Conservation (phyloP, 2,329 filamentous ascomycete genomes). For the Fusarium avenaceum region DNA sequence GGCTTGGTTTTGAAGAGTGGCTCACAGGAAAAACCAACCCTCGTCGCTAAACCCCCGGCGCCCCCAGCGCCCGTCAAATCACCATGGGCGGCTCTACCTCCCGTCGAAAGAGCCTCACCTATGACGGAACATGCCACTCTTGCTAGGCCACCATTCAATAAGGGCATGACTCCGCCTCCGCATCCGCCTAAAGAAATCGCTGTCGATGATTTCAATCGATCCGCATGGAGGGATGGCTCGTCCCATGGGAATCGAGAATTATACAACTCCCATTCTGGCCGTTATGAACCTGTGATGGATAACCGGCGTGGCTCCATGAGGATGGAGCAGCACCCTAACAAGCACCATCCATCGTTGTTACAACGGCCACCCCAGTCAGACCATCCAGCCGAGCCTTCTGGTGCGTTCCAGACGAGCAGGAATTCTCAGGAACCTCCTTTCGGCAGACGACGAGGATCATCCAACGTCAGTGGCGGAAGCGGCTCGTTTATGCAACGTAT, state of each 20-base stretch:
- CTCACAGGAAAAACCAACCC: constrained; percentile 75
- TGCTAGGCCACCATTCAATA: constrained; percentile 66
- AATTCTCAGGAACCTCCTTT: constrained; percentile 76
- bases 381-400: constrained; percentile 82
- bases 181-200: constrained; percentile 82
- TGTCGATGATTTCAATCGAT: constrained; percentile 91
- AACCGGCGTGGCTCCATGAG: constrained; percentile 76
- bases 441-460: constrained; percentile 85
- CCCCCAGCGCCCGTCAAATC: constrained; percentile 83
- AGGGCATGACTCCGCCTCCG: constrained; percentile 64
- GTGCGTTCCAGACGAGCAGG: constrained; percentile 86
- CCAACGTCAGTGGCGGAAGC: constrained; percentile 90
- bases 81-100: constrained; percentile 89
- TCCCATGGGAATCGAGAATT: constrained; percentile 77
- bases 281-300: constrained; percentile 89
- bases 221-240: constrained; percentile 81
- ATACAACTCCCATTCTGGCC: constrained; percentile 94
- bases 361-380: constrained; percentile 78
- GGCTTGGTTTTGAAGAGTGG: constrained; percentile 75
- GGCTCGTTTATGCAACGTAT: constrained; percentile 74
- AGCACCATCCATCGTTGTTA: constrained; percentile 79
- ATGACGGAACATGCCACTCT: constrained; percentile 66
- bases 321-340: constrained; percentile 74
- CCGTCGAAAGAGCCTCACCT: constrained; percentile 84
- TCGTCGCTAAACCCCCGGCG: constrained; percentile 78